Percentiles rank a stretch among this genome's conserved stretches.
phyloP scores from a whole-genome alignment of 306 rosid species.

The Cajanus cajan region DNA sequence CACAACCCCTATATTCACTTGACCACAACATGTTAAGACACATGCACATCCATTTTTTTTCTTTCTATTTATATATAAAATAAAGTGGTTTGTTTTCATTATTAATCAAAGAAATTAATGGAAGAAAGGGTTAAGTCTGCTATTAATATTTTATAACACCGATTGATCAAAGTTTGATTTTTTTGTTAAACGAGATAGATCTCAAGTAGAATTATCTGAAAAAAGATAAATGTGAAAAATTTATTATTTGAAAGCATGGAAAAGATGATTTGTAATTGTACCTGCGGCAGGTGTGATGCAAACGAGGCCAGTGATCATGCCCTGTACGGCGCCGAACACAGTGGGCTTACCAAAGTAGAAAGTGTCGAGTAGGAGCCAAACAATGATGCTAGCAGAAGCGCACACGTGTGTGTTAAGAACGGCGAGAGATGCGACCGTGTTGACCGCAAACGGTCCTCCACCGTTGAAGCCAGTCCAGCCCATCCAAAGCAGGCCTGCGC shows the following conservation, averaged over 20 bases:
- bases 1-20: constrained; percentile 46
- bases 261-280: too few relatives aligned
- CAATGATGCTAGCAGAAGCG: constrained; percentile 41
- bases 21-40: not conserved
- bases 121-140: too few relatives aligned
- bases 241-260: too few relatives aligned
- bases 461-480: constrained; percentile 68
- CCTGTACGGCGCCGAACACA: constrained; percentile 47
- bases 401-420: constrained; percentile 52
- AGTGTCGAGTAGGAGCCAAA: constrained; percentile 44
- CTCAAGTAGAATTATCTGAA: too few relatives aligned
- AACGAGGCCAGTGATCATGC: constrained; percentile 58
- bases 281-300: constrained; percentile 59
- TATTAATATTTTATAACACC: too few relatives aligned
- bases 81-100: too few relatives aligned
- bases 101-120: too few relatives aligned
- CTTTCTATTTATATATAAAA: too few relatives aligned
- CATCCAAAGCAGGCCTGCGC: constrained; percentile 62
- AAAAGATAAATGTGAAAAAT: too few relatives aligned
- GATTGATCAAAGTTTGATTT: too few relatives aligned
- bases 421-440: constrained; percentile 45
- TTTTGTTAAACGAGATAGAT: too few relatives aligned
- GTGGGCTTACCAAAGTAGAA: constrained; percentile 45
- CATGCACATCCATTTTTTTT: too few relatives aligned
- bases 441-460: constrained; percentile 44